These are phyloP conservation scores for Podosphaera fusca DNA, from an alignment of 2,329 filamentous ascomycete species.

Conservation along the genomic window DNA sequence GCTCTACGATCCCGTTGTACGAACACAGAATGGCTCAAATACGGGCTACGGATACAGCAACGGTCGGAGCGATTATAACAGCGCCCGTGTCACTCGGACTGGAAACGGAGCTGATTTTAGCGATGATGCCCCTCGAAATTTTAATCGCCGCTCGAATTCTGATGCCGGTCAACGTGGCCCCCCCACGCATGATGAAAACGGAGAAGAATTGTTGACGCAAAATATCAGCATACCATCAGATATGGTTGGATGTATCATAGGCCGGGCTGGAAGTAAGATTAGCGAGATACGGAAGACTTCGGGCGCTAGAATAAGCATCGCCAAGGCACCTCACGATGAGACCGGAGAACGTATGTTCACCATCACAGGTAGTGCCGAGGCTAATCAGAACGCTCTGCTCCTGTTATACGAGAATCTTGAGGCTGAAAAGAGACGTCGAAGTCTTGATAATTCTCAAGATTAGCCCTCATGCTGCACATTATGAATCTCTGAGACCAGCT, in stretches of 20 bases:
- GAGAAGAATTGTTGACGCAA: slow-evolving; percentile 92
- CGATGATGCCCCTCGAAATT: slow-evolving; percentile 49
- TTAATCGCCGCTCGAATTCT: slow-evolving; percentile 58
- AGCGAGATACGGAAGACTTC: slow-evolving; percentile 96
- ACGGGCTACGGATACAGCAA: slow-evolving; percentile 19
- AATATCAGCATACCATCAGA: slow-evolving; percentile 99
- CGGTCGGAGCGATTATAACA: slow-evolving; percentile 30
- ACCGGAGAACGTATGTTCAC: slow-evolving; percentile 99
- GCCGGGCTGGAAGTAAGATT: slow-evolving; percentile 85
- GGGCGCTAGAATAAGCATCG: slow-evolving; percentile 89
- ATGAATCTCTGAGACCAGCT: slow-evolving; percentile 21
- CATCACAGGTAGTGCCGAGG: slow-evolving; percentile 83
- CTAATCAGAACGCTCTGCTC: slow-evolving; percentile 89
- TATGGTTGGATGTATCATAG: slow-evolving; percentile 99
- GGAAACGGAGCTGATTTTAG: slow-evolving; percentile 97
- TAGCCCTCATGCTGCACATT: slow-evolving; percentile 5
- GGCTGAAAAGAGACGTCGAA: slow-evolving; percentile 95
- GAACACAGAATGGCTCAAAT: slow-evolving; percentile 45
- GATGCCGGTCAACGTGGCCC: slow-evolving; percentile 61
- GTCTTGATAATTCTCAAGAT: slow-evolving; percentile 34
- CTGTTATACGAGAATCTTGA: slow-evolving; percentile 97
- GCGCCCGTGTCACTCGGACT: slow-evolving; percentile 65
- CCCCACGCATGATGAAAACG: slow-evolving; percentile 81
- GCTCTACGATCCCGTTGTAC: slow-evolving; percentile 87
- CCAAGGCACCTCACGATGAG: slow-evolving; percentile 86